Base-by-base conservation (phyloP, 495 filamentous ascomycete genomes). In the Trichoderma virens region DNA sequence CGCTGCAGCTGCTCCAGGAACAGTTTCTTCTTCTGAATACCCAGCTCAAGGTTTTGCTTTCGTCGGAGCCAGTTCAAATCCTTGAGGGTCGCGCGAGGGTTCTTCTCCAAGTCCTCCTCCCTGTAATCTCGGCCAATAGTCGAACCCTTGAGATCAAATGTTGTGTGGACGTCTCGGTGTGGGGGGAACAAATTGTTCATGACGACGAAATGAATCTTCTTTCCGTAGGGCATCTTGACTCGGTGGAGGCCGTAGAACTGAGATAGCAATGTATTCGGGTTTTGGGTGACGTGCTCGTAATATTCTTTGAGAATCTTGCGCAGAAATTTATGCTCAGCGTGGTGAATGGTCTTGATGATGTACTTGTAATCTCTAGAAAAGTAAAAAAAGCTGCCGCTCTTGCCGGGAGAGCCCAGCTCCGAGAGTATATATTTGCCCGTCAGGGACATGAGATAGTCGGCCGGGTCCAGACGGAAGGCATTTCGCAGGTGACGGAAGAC, bases 161-260 rank as follows among this genome's bases (percentile, higher is more conserved):
- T 98, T 68, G 91, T 85, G 77, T 99, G 94, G 63, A 99, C 97
- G 74, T 99, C 94, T 62, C 93, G 85, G 75, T 99, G 94, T 5
- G 94, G 94, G 20, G 94, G 94, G 69, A 99, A 98, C 23, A 99
- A 83, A 70, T 99, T 99, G 80, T 99, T 99, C 94, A 99, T 99
- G 69, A 99, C 92, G 38, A 99, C 95, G 68, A 99, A 99, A 74
- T 99, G 95, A 65, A 98, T 97, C 79, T 99, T 99, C 66, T 91
- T 87, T 38, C 95, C 94, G 71, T 96, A 99, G 0, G 94, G 93
- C 79, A 97, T 96, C 79, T 99, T 99, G 65, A 99, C 95, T 54
- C 94, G 87, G 76, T 99, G 94, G 20, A 99, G 80, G 51, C 94
- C 94, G 71, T 99, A 99, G 73, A 98, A 99, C 71, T 99, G 94